Percentiles rank a stretch among this genome's conserved stretches.
Conservation (phyloP, 192 early-diverging fungal species). For the Coemansia sp. region DNA sequence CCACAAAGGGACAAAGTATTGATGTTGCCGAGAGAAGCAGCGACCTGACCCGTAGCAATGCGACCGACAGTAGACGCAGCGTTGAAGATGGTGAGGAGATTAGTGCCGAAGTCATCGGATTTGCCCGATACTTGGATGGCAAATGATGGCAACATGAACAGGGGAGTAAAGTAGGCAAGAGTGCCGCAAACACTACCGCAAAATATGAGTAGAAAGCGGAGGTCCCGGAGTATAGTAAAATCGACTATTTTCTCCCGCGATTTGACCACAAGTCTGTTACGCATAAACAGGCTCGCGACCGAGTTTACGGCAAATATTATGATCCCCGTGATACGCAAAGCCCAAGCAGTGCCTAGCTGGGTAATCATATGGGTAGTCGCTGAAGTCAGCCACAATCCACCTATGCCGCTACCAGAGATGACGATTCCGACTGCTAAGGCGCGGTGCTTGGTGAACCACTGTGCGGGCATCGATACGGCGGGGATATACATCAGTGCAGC, state of each 20-base stretch:
- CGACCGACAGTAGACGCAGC: constrained; percentile 66
- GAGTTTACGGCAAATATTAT: constrained; percentile 48
- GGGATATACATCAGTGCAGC: constrained; percentile 57
- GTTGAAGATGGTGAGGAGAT: constrained; percentile 68
- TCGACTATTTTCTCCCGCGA: constrained; percentile 48
- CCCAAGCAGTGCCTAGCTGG: constrained; percentile 56
- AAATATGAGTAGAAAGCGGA: constrained; percentile 49
- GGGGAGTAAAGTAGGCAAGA: constrained; percentile 63
- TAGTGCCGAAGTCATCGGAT: constrained; percentile 46
- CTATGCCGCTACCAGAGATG: constrained; percentile 59
- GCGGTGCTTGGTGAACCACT: constrained; percentile 58
- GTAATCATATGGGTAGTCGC: constrained; percentile 52
- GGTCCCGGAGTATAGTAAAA: constrained; percentile 48
- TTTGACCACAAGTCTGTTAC: constrained; percentile 19
- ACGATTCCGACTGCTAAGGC: constrained; percentile 58
- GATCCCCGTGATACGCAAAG: constrained; percentile 57
- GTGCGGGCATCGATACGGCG: constrained; percentile 55
- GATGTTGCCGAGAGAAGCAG: constrained; percentile 61
- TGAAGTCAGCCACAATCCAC: constrained; percentile 58
- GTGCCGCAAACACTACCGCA: constrained; percentile 41
- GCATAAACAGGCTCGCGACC: constrained; percentile 51
- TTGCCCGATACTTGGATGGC: constrained; percentile 49
- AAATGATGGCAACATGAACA: constrained; percentile 57
- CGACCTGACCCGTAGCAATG: constrained; percentile 63
- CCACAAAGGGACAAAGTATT: constrained; percentile 62